Conservation (phyloP, 495 filamentous ascomycete genomes). For the Aspergillus mulundensis region DNA sequence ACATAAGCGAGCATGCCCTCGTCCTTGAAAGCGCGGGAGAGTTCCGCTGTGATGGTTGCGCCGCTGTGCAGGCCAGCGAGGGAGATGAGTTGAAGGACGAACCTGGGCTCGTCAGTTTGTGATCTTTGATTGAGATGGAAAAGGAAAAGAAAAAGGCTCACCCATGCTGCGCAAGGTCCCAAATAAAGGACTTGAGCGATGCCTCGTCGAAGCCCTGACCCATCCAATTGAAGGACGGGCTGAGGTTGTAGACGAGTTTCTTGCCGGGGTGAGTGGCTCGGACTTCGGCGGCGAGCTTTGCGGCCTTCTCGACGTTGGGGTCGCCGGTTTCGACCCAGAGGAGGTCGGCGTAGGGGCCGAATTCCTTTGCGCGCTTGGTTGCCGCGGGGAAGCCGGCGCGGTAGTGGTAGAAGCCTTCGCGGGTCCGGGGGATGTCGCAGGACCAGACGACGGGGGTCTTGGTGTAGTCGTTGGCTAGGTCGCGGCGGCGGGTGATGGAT, state of each 20-base stretch:
- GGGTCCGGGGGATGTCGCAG: constrained; percentile 89
- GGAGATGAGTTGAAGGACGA: constrained; percentile 89
- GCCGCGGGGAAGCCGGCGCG: constrained; percentile 80
- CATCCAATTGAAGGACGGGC: constrained; percentile 98
- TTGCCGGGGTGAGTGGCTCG: constrained; percentile 64
- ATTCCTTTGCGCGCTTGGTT: constrained; percentile 87
- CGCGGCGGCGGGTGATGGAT: constrained; percentile 70
- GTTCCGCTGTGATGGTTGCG: constrained; percentile 80
- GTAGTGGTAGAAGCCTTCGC: constrained; percentile 97
- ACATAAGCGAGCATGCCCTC: constrained; percentile 97
- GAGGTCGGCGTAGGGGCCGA: constrained; percentile 88
- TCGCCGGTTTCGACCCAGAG: constrained; percentile 96
- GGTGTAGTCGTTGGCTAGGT: constrained; percentile 61
- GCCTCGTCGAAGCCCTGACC: constrained; percentile 81
- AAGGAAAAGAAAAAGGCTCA: constrained; percentile 19
- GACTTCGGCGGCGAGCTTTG: constrained; percentile 71
- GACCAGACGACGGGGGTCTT: constrained; percentile 69
- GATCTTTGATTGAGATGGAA: background rate
- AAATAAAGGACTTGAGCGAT: constrained; percentile 81
- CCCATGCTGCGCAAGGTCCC: constrained; percentile 91
- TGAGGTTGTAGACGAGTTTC: constrained; percentile 92
- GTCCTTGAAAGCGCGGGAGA: constrained; percentile 75
- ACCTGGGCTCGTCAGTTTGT: constrained; percentile 37
- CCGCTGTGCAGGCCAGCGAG: constrained; percentile 87
- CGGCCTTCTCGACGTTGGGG: constrained; percentile 73